Conservation (phyloP, 495 filamentous ascomycete genomes). For the Daldinia loculata region DNA sequence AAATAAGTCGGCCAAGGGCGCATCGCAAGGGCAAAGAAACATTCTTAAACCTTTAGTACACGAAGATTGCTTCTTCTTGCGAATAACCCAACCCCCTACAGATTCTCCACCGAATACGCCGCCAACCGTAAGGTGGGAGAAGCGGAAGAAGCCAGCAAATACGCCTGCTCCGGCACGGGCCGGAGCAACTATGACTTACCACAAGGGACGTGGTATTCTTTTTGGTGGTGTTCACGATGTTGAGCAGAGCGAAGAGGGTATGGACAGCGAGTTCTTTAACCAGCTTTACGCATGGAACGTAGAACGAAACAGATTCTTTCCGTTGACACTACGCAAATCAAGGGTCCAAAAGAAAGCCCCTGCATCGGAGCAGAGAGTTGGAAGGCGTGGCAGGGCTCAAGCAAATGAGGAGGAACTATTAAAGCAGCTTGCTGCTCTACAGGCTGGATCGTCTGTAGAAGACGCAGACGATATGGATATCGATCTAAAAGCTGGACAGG, state of each 20-base stretch:
- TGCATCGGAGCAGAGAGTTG: constrained; percentile 63
- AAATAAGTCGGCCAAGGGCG: constrained; percentile 68
- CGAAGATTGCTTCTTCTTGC: constrained; percentile 92
- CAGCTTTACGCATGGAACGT: constrained; percentile 88
- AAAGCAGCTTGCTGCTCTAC: constrained; percentile 80
- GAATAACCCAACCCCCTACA: constrained; percentile 74
- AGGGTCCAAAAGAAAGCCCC: constrained; percentile 64
- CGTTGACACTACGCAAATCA: constrained; percentile 76
- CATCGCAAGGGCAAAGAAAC: constrained; percentile 66
- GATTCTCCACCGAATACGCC: constrained; percentile 68
- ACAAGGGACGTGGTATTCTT: constrained; percentile 89
- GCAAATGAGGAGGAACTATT: constrained; percentile 91
- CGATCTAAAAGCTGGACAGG: constrained; percentile 52
- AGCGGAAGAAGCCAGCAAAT: constrained; percentile 90
- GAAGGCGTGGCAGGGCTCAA: constrained; percentile 74
- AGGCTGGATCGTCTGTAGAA: constrained; percentile 69
- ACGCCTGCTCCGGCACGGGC: constrained; percentile 83
- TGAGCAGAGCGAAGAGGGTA: constrained; percentile 91
- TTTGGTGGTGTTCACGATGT: constrained; percentile 97
- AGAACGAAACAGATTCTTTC: constrained; percentile 93
- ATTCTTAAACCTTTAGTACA: constrained; percentile 87
- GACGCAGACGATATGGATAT: constrained; percentile 67
- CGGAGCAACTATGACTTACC: constrained; percentile 89
- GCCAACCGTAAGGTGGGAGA: constrained; percentile 86
- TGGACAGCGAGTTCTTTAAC: constrained; percentile 97